Conservation (phyloP, 192 early-diverging fungal species). For the Gorgonomyces haynaldii region DNA sequence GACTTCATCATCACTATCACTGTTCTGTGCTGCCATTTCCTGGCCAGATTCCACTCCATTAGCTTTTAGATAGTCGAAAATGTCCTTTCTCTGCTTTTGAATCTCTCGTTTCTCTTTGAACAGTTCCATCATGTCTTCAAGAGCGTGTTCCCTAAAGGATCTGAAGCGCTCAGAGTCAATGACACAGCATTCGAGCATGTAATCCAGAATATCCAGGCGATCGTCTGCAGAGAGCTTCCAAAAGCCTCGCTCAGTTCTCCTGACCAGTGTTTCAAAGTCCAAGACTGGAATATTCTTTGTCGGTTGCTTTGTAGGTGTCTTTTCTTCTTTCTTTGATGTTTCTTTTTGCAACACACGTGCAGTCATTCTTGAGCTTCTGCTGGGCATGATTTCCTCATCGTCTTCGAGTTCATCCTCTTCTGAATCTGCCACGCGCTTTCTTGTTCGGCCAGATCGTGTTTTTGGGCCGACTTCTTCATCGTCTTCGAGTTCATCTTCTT, state of each 20-base stretch:
- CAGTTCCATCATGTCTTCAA: slow-evolving; percentile 57
- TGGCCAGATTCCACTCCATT: not conserved
- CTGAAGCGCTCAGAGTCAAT: slow-evolving; percentile 41
- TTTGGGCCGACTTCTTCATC: not conserved
- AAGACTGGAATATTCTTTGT: slow-evolving; percentile 2
- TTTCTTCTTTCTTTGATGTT: slow-evolving; percentile 8
- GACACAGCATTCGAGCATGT: slow-evolving; percentile 45
- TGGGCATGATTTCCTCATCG: not conserved
- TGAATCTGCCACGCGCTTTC: slow-evolving; percentile 2
- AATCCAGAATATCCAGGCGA: slow-evolving; percentile 48
- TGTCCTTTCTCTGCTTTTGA: slow-evolving; percentile 47
- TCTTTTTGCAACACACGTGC: not conserved
- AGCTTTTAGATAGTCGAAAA: slow-evolving; percentile 18
- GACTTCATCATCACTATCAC: not conserved
- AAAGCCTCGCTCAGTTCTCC: slow-evolving; percentile 23
- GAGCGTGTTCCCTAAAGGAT: slow-evolving; percentile 59
- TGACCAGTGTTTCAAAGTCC: slow-evolving; percentile 15
- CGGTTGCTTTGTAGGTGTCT: not conserved
- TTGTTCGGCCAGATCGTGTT: not conserved
- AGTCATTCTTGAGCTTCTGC: not conserved
- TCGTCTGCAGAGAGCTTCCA: slow-evolving; percentile 26
- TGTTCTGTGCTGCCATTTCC: not conserved
- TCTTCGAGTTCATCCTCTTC: slow-evolving; percentile 2
- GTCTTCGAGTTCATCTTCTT: slow-evolving; percentile 4
- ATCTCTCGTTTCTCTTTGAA: slow-evolving; percentile 66